These are phyloP conservation scores for Coemansia sp. DNA, from an alignment of 192 early-diverging fungal genomes.

Conservation along the genomic window DNA sequence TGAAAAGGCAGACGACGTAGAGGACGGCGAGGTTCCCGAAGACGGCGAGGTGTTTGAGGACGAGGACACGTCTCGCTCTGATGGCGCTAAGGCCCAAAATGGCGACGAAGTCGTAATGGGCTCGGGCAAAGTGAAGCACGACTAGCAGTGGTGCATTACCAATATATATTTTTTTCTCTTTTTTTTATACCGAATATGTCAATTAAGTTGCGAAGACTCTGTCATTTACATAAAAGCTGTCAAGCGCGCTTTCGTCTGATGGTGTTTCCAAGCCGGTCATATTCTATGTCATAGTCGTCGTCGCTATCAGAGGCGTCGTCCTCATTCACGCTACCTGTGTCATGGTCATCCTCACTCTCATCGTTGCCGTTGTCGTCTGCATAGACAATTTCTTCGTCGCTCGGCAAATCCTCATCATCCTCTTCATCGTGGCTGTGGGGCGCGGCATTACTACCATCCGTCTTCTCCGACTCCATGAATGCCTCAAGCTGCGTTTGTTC, in stretches of 20 bases:
- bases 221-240: background rate
- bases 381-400: slow-evolving; percentile 35
- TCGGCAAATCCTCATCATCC: slow-evolving; percentile 16
- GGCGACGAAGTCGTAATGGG: slow-evolving; percentile 54
- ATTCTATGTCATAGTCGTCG: slow-evolving; percentile 43
- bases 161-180: background rate
- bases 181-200: background rate
- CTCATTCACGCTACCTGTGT: slow-evolving; percentile 12
- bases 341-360: slow-evolving; percentile 6
- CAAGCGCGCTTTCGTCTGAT: slow-evolving; percentile 35
- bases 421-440: slow-evolving; percentile 5
- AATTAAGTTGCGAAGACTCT: background rate
- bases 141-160: slow-evolving; percentile 12
- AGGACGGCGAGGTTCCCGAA: slow-evolving; percentile 47
- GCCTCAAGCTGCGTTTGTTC: slow-evolving; percentile 85
- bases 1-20: slow-evolving; percentile 22
- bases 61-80: slow-evolving; percentile 27
- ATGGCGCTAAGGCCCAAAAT: slow-evolving; percentile 32
- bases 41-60: slow-evolving; percentile 56
- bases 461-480: slow-evolving; percentile 21
- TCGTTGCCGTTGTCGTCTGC: slow-evolving; percentile 13
- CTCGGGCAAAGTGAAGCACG: slow-evolving; percentile 42
- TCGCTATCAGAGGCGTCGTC: slow-evolving; percentile 23
- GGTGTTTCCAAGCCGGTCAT: slow-evolving; percentile 48
- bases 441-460: background rate